Base-by-base conservation (phyloP, 345 rosid species). In the Salix udensis region DNA sequence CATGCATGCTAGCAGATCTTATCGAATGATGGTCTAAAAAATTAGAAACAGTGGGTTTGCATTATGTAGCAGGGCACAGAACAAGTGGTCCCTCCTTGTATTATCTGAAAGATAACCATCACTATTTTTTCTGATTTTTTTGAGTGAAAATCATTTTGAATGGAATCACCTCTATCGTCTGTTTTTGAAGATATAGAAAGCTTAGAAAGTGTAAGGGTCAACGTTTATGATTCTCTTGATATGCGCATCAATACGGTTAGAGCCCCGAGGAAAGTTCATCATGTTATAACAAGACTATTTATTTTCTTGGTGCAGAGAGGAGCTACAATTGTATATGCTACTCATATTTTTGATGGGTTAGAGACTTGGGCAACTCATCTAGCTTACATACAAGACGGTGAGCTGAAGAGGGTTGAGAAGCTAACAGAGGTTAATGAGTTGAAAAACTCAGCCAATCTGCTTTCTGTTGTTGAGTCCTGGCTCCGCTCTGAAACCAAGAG, bases 341-440 rank as follows among this genome's bases (percentile, higher is more conserved):
- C 97, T 70, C 97, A 95, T 81, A 95, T 95, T 50, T 95, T 92
- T 68, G 97, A 95, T 14, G 98, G 98, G 52, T 72, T 92, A 80
- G 97, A 95, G 83, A 83, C 90, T 65, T 95, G 98, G 97, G 97
- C 96, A 0, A 90, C 96, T 10, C 89, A 93, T 88, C 86, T 95
- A 40, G 97, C 92, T 24, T 93, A 91, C 82, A 89, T 92, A 74
- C 97, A 92, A 69, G 92, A 93, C 48, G 97, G 98, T 71, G 87
- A 93, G 73, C 73, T 95, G 80, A 89, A 67, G 74, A 89, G 83
- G 83, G 78, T 85, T 13, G 85, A 86, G 79, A 89, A 82, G 83
- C 72, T 91, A 76, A 26, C 81, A 2, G 94, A 92, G 75, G 37
- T 88, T 58, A 46, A 79, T 26, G 96, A 95, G 83, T 75, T 95